Evolutionary conservation across 2,329 filamentous ascomycete species (phyloP), one percentile per base, ranked within the genome.

Genomic region (Kalaharituber pfeilii): DNA sequence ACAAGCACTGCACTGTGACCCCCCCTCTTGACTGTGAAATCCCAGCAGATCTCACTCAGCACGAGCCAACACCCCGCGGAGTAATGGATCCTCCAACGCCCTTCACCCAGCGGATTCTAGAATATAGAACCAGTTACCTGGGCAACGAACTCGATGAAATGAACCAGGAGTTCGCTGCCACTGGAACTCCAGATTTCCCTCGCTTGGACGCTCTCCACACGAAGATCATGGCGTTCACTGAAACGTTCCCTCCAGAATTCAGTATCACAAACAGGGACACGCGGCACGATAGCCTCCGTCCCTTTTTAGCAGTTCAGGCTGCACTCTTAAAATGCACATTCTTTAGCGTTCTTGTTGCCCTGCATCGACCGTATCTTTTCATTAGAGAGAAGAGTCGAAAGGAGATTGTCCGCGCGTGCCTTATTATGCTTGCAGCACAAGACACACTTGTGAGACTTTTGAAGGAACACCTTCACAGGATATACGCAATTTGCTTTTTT

Each of bases 331-430:
- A 76, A 59, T 63, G 74, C 4, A 65, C 70, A 9, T 54, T 60
- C 5, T 68, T 72, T 0, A 78, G 80, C 62, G 72, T 75, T 55
- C 66, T 76, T 50, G 76, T 81, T 68, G 76, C 75, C 3, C 68
- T 81, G 36, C 78, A 81, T 57, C 70, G 78, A 24, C 76, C 77
- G 0, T 81, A 80, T 62, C 73, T 81, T 20, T 80, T 81, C 59
- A 77, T 76, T 15, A 72, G 75, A 11, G 65, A 70, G 5, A 66
- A 69, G 30, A 78, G 75, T 61, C 69, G 78, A n/a, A 68, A 69
- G 3, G 74, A 76, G 58, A 77, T 77, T 1, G 69, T 81, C 3
- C 70, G 71, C 60, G 76, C 77, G 3, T 76, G 74, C 50, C 61
- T 81, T 2, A 69, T 69, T 1, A 76, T 79, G 67, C 69, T 81